A percentile compares a stretch with the other conserved stretches of the same genome.
phyloP scores from a whole-genome alignment of 2,329 filamentous ascomycete genomes.

The Thielaviopsis populi region DNA sequence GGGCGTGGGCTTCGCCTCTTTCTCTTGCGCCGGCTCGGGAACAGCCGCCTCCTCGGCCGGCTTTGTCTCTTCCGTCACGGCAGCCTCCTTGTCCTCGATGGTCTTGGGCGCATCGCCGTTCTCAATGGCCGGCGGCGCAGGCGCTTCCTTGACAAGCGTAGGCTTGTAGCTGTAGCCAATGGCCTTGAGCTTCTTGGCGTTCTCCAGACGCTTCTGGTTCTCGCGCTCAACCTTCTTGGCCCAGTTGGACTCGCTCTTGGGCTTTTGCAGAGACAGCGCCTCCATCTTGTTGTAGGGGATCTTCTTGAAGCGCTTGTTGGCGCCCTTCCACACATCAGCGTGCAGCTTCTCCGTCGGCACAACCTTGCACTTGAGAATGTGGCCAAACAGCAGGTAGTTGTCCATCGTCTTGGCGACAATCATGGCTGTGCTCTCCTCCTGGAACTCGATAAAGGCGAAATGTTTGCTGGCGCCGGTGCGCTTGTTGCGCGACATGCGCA shows the following conservation, averaged over 20 bases:
- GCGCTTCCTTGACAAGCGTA: slow-evolving; percentile 49
- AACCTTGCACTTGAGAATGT: slow-evolving; percentile 76
- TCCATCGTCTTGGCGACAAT: slow-evolving; percentile 95
- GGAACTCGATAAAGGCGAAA: slow-evolving; percentile 88
- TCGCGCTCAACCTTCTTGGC: slow-evolving; percentile 58
- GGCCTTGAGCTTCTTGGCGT: slow-evolving; percentile 60
- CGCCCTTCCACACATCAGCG: slow-evolving; percentile 72
- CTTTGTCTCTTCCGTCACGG: slow-evolving; percentile 21
- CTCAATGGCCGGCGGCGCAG: slow-evolving; percentile 28
- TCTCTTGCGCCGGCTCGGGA: slow-evolving; percentile 22
- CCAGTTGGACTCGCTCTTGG: slow-evolving; percentile 64
- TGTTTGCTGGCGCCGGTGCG: slow-evolving; percentile 85
- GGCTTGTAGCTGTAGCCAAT: slow-evolving; percentile 73
- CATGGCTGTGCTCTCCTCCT: slow-evolving; percentile 59
- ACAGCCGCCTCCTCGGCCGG: slow-evolving; percentile 15
- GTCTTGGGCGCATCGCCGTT: slow-evolving; percentile 26
- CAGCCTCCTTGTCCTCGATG: slow-evolving; percentile 25
- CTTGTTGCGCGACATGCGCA: slow-evolving; percentile 82
- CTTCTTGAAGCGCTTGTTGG: slow-evolving; percentile 76
- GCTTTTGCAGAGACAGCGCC: slow-evolving; percentile 57
- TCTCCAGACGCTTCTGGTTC: slow-evolving; percentile 50
- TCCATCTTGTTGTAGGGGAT: slow-evolving; percentile 81
- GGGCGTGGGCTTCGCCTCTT: slow-evolving; percentile 23
- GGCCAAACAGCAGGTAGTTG: slow-evolving; percentile 89
- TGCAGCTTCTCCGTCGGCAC: slow-evolving; percentile 66